Evolutionary conservation across 225 moss, liverwort and hornwort species (phyloP).

Genomic region (Antitrichia curtipendula): DNA sequence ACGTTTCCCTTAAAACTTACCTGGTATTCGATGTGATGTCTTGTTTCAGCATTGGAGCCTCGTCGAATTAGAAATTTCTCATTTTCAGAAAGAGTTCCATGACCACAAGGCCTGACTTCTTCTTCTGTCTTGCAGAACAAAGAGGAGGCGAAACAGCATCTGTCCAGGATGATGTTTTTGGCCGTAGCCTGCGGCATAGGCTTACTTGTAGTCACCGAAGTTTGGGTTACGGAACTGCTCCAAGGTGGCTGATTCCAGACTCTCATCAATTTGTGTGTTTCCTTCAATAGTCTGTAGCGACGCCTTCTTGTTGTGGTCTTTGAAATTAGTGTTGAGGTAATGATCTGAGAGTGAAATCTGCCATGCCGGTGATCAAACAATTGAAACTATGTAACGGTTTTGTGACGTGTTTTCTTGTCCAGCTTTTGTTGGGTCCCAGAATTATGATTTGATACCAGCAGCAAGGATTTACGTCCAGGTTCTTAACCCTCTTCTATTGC

Average conservation of each 20-base stretch:
- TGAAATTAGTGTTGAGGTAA: neutral
- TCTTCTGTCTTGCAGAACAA: slow-evolving; percentile 23
- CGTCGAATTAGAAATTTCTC: neutral
- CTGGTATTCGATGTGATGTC: neutral
- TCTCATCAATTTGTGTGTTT: neutral
- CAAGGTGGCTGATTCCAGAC: slow-evolving; percentile 32
- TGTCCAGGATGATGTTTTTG: slow-evolving; percentile 78
- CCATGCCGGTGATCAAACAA: neutral
- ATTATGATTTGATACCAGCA: slow-evolving; percentile 71
- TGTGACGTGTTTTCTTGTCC: neutral
- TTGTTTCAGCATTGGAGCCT: neutral
- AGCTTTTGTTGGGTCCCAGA: slow-evolving; percentile 86
- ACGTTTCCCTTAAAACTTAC: neutral
- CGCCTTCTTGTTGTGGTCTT: neutral
- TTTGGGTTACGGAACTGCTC: slow-evolving; percentile 56
- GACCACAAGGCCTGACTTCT: neutral
- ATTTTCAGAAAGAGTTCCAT: neutral
- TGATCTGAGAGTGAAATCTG: neutral
- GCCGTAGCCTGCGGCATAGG: slow-evolving; percentile 60
- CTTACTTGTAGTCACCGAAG: slow-evolving; percentile 41
- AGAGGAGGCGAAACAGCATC: slow-evolving; percentile 67
- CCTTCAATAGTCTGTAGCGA: neutral
- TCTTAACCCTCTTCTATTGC: neutral
- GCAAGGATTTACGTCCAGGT: slow-evolving; percentile 75
- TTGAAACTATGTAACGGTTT: neutral